Evolutionary conservation across 352 stramenopile species (phyloP), one percentile per base, ranked within the genome.

Genomic region (Phytophthora quininea): DNA sequence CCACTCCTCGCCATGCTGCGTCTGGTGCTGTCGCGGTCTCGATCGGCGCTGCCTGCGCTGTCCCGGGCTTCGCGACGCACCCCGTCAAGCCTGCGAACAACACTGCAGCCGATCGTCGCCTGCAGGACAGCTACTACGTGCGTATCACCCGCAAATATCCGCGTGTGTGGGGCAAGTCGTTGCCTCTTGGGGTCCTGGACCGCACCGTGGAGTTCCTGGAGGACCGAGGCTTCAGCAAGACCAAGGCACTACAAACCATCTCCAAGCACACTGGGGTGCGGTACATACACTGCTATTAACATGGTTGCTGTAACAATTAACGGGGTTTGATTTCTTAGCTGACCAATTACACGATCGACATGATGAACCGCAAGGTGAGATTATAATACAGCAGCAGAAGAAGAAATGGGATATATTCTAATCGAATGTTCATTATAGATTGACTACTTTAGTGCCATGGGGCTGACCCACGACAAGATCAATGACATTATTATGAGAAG

Each of bases 301-400:
- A 1, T 49, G 14, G 15, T 11, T 24, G 46, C 31, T 53, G 24
- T 53, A 46, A 38, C 46, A 48, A 45, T 63, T 8, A 54, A 33
- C 8, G 12, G 24, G 31, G 7, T 31, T 19, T 60, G 24, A n/a
- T 8, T 2, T 5, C 2, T 2, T 24, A 84, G 77, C 54, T 86
- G 38, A 64, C 57, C 5, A 50, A 49, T 38, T 86, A 84, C 29
- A 49, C 69, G 27, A 24, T 29, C 2, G 33, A 68, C 14, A 73
- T 74, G 29, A 79, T 86, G 62, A 62, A 80, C 15, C 68, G 61
- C 43, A 86, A 86, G 67, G 77, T 84, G 37, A 32, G 47, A 35
- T n/a, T 5, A 14, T 24, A 14, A 24, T 8, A 14, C 48, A 47
- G 12, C 3, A 57, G n/a, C 1, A 15, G 31, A 19, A 14, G n/a